Evolutionary conservation across 495 filamentous ascomycete species (phyloP), one percentile per base, ranked within the genome.

Genomic region (Bombardia bombarda): DNA sequence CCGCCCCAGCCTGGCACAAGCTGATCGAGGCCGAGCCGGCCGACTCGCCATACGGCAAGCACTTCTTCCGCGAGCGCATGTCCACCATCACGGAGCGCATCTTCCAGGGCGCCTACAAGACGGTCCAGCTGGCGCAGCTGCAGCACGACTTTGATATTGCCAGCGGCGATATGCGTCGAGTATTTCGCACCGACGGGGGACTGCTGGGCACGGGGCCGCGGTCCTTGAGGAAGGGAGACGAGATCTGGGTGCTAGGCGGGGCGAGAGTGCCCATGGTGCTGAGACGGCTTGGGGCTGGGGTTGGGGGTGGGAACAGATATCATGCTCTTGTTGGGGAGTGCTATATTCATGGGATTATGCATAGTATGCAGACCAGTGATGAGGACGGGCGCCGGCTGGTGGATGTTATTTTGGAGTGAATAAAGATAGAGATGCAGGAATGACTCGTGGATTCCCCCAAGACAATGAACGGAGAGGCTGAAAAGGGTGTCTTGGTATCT

Each of bases 151-250:
- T 46, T 17, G 44, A 46, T 16, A 32, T 46, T 13, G 38, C 44
- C 7, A 34, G 30, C 37, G 44, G 44, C 0, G 14, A 25, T 16
- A 46, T 40, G 40, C 32, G 47, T 2, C 30, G 36, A 5, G 16
- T 40, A 7, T 53, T 53, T 24, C 38, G 45, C 7, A 45, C 39
- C 8, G 39, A 21, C 3, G 17, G 32, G 2, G 32, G 21, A 1
- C 22, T 40, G 10, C 38, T 56, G 16, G 50, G 53, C 6, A 42
- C 43, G 21, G 50, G 46, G n/a, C 50, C 50, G 26, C 25, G 36
- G 20, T 46, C 46, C 9, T 34, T 48, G 35, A 20, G 16, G 9
- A 20, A 23, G n/a, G 40, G 53, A 9, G 53, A 57, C 18, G 20
- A 45, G 32, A 45, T 50, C 1, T 53, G 50, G 41, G 32, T 48